Evolutionary conservation across 805 yeast genomes (phyloP).

Genomic region (Wilhelminamyces savonicus): DNA sequence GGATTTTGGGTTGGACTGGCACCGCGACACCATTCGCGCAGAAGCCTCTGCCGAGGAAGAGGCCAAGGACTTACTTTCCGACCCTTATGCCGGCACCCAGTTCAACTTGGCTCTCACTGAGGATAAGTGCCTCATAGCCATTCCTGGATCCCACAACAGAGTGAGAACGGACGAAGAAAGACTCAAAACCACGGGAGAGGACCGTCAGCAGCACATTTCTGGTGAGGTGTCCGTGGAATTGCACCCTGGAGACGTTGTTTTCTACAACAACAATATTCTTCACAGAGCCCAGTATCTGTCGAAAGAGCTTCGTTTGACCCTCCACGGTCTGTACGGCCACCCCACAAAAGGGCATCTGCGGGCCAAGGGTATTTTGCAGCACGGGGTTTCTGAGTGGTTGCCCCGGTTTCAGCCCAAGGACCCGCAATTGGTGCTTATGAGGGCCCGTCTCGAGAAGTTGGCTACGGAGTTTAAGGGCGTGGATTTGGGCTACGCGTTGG

Average conservation of each 20-base stretch:
- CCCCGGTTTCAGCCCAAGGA: conserved; percentile 25
- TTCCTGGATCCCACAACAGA: conserved; percentile 43
- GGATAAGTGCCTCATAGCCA: conserved; percentile 41
- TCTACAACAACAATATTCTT: conserved; percentile 44
- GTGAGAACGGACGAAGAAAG: conserved; percentile 41
- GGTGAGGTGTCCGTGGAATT: conserved; percentile 37
- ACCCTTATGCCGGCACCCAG: conserved; percentile 44
- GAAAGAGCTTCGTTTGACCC: conserved; percentile 33
- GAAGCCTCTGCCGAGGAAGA: conserved; percentile 42
- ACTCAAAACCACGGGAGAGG: conserved; percentile 27
- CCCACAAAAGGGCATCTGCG: conserved; percentile 32
- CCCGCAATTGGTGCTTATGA: conserved; percentile 21
- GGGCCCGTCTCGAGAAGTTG: conserved; percentile 20
- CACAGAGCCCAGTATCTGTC: conserved; percentile 42
- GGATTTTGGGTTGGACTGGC: conserved; percentile 51
- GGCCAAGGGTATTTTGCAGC: conserved; percentile 48
- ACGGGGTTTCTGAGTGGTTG: conserved; percentile 45
- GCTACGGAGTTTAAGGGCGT: conserved; percentile 25
- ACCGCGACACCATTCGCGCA: conserved; percentile 44
- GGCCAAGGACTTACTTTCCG: conserved; percentile 26
- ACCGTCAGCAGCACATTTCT: conserved; percentile 27
- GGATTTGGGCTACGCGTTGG: conserved; percentile 32
- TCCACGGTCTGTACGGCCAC: conserved; percentile 49
- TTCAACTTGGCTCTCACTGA: conserved; percentile 44
- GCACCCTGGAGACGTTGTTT: conserved; percentile 45